Evolutionary conservation across 1,139 yeast genomes (phyloP).

Genomic region (Geotrichum reessii): DNA sequence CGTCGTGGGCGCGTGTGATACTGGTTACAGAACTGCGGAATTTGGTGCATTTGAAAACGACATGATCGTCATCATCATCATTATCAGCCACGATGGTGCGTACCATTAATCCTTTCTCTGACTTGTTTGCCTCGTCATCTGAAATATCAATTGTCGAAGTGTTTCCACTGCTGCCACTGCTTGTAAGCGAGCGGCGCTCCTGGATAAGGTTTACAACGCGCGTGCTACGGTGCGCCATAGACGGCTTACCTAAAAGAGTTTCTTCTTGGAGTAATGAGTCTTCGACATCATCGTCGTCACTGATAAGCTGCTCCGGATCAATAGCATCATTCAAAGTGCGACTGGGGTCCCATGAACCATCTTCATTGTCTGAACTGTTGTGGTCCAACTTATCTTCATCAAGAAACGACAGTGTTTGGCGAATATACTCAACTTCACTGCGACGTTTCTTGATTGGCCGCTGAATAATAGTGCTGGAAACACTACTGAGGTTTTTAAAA

Average conservation of each 20-base stretch:
- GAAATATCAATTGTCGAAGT: not conserved
- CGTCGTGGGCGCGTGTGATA: not conserved
- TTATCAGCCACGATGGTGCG: slow-evolving; percentile 32
- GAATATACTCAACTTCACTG: slow-evolving; percentile 45
- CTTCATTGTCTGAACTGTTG: not conserved
- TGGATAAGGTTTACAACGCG: not conserved
- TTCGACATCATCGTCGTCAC: slow-evolving; percentile 8
- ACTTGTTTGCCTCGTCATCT: slow-evolving; percentile 36
- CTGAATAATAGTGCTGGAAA: not conserved
- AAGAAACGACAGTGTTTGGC: slow-evolving; percentile 59
- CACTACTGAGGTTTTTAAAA: not conserved
- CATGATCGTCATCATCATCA: slow-evolving; percentile 37
- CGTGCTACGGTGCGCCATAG: not conserved
- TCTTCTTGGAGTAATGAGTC: not conserved
- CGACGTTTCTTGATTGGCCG: not conserved
- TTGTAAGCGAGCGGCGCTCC: not conserved
- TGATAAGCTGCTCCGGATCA: not conserved
- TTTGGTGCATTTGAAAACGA: not conserved
- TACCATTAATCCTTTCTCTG: slow-evolving; percentile 9
- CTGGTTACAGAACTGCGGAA: not conserved
- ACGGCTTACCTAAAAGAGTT: not conserved
- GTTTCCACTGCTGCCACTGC: not conserved
- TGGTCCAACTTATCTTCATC: slow-evolving; percentile 28
- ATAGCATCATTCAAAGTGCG: slow-evolving; percentile 10
- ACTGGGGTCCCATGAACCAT: slow-evolving; percentile 14